Evolutionary conservation across 306 rosid species (phyloP).

Genomic region (Cicer judaicum): DNA sequence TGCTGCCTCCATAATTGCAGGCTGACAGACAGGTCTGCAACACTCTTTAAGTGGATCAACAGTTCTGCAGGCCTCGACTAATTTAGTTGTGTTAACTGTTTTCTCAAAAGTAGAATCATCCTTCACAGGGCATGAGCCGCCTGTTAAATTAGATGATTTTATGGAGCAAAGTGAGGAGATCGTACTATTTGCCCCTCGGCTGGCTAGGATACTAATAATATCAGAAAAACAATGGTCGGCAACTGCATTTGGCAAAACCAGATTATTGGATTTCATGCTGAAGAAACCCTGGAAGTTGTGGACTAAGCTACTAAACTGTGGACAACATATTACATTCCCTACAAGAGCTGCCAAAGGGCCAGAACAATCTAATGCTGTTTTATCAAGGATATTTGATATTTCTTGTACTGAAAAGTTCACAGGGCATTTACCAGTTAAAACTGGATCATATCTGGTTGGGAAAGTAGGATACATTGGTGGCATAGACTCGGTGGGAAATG

Average conservation of each 20-base stretch:
- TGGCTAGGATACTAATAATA: slow-evolving; percentile 74
- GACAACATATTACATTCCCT: slow-evolving; percentile 91
- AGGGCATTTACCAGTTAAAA: slow-evolving; percentile 89
- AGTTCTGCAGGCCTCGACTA: slow-evolving; percentile 85
- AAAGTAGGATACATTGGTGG: slow-evolving; percentile 93
- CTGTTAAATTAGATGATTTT: slow-evolving; percentile 81
- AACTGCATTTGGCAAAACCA: slow-evolving; percentile 70
- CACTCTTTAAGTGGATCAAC: slow-evolving; percentile 98
- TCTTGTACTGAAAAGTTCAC: slow-evolving; percentile 76
- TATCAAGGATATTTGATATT: slow-evolving; percentile 72
- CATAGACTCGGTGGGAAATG: slow-evolving; percentile 65
- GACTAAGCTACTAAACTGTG: slow-evolving; percentile 84
- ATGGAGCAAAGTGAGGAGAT: slow-evolving; percentile 77
- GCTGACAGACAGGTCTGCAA: slow-evolving; percentile 93
- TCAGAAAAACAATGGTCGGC: slow-evolving; percentile 84
- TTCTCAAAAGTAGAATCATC: slow-evolving; percentile 76
- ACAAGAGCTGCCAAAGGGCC: slow-evolving; percentile 85
- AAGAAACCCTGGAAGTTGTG: slow-evolving; percentile 92
- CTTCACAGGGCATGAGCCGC: slow-evolving; percentile 91
- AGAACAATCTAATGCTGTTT: slow-evolving; percentile 88
- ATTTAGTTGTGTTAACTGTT: slow-evolving; percentile 74
- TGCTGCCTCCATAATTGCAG: slow-evolving; percentile 90
- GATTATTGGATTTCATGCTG: slow-evolving; percentile 57
- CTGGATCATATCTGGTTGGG: slow-evolving; percentile 81
- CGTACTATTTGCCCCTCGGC: slow-evolving; percentile 84